Base-by-base conservation (phyloP, 345 rosid genomes). In the Corchorus capsularis region DNA sequence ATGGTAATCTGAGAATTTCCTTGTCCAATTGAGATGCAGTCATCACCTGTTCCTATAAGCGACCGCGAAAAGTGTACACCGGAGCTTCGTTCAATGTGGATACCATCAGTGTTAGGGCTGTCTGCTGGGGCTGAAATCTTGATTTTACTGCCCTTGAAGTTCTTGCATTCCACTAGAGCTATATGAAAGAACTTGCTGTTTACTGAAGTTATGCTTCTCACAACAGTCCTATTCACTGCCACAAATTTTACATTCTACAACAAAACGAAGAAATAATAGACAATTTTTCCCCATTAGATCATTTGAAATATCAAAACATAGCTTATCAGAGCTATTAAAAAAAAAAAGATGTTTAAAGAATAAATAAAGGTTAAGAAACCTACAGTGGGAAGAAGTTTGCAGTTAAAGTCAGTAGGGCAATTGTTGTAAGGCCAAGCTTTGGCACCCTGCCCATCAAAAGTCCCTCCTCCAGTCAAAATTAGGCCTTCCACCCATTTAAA, bases 81-180 rank as follows among this genome's bases (percentile, higher is more conserved):
- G 8, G 79, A 78, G 57, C 91, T 84, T 22, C 74, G 69, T 6
- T 78, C 82, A 2, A 91, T 79, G 53, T 89, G 89, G 61, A 89
- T 86, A n/a, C 92, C 96, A 65, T 88, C 92, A 0, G 94, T 91
- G 83, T 91, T 91, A 0, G 91, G 96, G 64, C 96, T 89, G 17
- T 83, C 54, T 10, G 32, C 70, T 2, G 92, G 89, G 13, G 92
- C 92, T 5, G 56, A 52, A 32, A 89, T 73, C 47, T 62, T 74
- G 37, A 78, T 70, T 69, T 78, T 45, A 55, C 79, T 81, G 63
- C 87, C 89, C 85, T 79, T 87, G 77, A 86, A 88, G 75, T 87
- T 81, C 55, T 71, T 82, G 54, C 92, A 88, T 65, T 79, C 86
- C 2, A 90, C 90, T 63, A 89, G 78, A 39, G 89, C 89, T 16